phyloP scores from a whole-genome alignment of 1,139 yeast species.

The Pneumocystis murina region DNA sequence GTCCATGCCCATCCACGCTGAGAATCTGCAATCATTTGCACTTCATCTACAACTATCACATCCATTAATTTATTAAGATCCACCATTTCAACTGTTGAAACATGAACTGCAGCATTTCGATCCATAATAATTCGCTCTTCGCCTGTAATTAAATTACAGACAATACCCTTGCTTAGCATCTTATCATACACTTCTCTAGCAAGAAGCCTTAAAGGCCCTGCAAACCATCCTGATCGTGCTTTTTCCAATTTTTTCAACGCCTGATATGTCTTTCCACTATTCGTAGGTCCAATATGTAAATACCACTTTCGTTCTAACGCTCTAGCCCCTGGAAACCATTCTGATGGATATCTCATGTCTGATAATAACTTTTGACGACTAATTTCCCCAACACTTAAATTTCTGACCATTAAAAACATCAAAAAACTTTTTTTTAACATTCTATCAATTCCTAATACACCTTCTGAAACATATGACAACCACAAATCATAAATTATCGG shows the following conservation, averaged over 20 bases:
- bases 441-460: conserved; percentile 5
- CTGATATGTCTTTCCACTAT: conserved; percentile 85
- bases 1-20: conserved; percentile 93
- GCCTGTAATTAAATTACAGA: conserved; percentile 82
- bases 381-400: conserved; percentile 4
- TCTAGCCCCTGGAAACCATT: conserved; percentile 82
- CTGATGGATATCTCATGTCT: conserved; percentile 31
- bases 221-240: conserved; percentile 77
- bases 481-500: conserved; percentile 4
- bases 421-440: conserved; percentile 3
- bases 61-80: conserved; percentile 55
- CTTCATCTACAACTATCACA: conserved; percentile 84
- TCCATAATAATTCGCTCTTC: conserved; percentile 69
- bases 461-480: conserved; percentile 1
- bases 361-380: conserved; percentile 4
- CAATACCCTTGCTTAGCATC: conserved; percentile 46
- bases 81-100: conserved; percentile 92
- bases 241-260: conserved; percentile 55
- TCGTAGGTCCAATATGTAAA: conserved; percentile 95
- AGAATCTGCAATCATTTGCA: conserved; percentile 79
- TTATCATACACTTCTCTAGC: conserved; percentile 86
- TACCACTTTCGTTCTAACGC: conserved; percentile 60
- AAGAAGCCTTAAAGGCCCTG: conserved; percentile 80
- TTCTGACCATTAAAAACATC: conserved; percentile 3
- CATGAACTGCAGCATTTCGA: conserved; percentile 50